These are phyloP conservation scores for Huiozyma naganishii DNA, from an alignment of 805 yeast genomes.

Conservation along the genomic window DNA sequence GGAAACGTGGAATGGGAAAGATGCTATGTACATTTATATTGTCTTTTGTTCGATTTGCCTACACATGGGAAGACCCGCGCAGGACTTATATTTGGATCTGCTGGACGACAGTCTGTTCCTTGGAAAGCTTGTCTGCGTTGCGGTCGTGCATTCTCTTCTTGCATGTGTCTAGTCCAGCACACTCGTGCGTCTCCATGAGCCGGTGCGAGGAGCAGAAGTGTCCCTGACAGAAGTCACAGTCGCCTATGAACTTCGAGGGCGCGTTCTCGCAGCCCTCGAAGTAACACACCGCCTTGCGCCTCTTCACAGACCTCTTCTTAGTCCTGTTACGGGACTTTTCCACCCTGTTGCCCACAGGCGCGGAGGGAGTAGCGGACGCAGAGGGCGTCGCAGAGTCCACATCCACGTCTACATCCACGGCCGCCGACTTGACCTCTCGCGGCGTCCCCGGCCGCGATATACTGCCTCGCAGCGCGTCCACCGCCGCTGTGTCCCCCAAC, in stretches of 20 bases:
- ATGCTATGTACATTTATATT: neutral
- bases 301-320: constrained; percentile 13
- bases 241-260: constrained; percentile 61
- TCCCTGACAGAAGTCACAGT: constrained; percentile 75
- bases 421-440: neutral
- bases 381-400: neutral
- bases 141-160: constrained; percentile 76
- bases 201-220: constrained; percentile 83
- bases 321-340: constrained; percentile 14
- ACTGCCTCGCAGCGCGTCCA: neutral
- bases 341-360: constrained; percentile 1
- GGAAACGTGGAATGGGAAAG: neutral
- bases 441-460: neutral
- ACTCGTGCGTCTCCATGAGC: constrained; percentile 71
- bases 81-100: constrained; percentile 38
- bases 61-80: no score
- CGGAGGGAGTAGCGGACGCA: neutral
- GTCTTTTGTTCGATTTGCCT: no score
- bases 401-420: neutral
- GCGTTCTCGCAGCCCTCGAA: constrained; percentile 51
- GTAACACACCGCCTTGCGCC: constrained; percentile 36
- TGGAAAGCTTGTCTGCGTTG: constrained; percentile 72
- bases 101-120: constrained; percentile 63
- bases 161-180: constrained; percentile 68
- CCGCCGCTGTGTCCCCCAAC: neutral